Conservation (phyloP, 805 yeast genomes). For the Yamadazyma akitaensis region DNA sequence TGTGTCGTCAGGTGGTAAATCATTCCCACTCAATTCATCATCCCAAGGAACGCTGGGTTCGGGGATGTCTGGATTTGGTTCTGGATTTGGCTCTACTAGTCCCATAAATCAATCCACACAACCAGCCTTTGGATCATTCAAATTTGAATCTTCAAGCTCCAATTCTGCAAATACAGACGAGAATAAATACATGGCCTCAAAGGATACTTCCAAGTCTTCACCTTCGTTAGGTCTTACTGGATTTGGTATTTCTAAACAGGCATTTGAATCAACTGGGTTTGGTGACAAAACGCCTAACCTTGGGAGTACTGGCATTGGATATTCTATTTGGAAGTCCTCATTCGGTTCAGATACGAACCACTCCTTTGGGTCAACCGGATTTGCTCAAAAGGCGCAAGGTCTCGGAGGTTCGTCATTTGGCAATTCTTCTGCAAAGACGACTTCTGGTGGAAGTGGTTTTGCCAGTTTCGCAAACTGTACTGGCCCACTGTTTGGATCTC, state of each 20-base stretch:
- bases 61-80: no score
- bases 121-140: no score
- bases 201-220: neutral
- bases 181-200: neutral
- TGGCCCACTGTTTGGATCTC: slow-evolving; percentile 2
- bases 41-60: no score
- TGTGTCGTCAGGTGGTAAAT: neutral
- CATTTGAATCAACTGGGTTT: slow-evolving; percentile 10
- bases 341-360: slow-evolving; percentile 9
- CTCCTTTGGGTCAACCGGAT: slow-evolving; percentile 13
- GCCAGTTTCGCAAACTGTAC: slow-evolving; percentile 10
- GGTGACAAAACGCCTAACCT: slow-evolving; percentile 12
- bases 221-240: slow-evolving; percentile 5
- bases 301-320: slow-evolving; percentile 6
- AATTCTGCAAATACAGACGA: neutral
- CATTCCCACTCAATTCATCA: no score
- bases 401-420: slow-evolving; percentile 9
- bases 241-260: slow-evolving; percentile 2
- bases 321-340: slow-evolving; percentile 3
- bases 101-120: no score
- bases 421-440: slow-evolving; percentile 2
- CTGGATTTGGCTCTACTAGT: no score
- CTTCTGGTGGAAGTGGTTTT: slow-evolving; percentile 15
- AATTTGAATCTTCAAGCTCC: neutral
- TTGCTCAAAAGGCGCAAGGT: slow-evolving; percentile 13